Base-by-base conservation (phyloP, 2,329 filamentous ascomycete species). In the Byssochlamys sp. region DNA sequence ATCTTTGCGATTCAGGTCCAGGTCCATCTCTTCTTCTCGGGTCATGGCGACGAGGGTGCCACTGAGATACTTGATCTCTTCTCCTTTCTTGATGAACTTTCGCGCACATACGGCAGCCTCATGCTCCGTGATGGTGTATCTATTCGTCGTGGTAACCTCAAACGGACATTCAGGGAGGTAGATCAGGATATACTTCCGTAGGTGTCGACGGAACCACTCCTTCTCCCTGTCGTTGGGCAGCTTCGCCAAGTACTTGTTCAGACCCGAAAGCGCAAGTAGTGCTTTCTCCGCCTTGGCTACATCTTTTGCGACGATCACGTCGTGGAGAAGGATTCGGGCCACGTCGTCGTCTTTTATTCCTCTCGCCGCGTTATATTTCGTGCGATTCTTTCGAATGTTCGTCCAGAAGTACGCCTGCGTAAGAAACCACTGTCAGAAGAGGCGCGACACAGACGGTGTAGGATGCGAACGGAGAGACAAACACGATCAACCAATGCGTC, bases 401-500 rank as follows among this genome's bases (percentile, higher is more conserved):
- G 92, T 92, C 92, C 94, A 97, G 78, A 94, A 99, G 74, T 89
- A 96, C 9, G 90, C 87, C 92, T 96, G 63, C 51, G 54, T 19
- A 50, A 24, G 19, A 19, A 19, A 57, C 56, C 35, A 60, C 29
- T 39, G 65, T 59, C 25, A 59, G 53, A 53, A 14, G 4, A 45
- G 35, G 11, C 55, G 45, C 12, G 31, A 29, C 3, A 57, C 12
- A 51, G 4, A 50, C 59, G 14, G 51, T 58, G 52, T 52, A 12
- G 28, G 4, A 7, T 11, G 33, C 50, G 54, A 56, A 55, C 58
- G 60, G 54, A 62, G 53, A 57, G 48, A 56, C 59, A 49, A 81
- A 96, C 92, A 77, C 92, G 90, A 75, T 99, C 94, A 60, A 99
- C 86, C 55, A 99, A 84, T 64, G 90, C 89, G 81, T 99, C 94